phyloP scores from a whole-genome alignment of 345 rosid species.

The Barbarea vulgaris region DNA sequence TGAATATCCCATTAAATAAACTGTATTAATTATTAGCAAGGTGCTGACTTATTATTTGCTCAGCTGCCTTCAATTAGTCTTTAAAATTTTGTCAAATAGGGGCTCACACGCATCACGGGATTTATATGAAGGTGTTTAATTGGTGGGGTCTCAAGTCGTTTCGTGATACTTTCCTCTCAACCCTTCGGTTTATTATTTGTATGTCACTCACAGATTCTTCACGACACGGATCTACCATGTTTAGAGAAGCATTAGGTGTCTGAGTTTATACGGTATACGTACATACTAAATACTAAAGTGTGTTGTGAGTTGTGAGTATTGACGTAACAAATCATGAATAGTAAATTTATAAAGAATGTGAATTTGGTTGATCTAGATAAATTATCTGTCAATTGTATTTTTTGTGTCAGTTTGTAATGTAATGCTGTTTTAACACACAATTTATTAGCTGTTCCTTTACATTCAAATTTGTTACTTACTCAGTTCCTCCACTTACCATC shows the following conservation, averaged over 20 bases:
- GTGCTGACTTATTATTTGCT: background rate
- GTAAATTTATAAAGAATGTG: too few species aligned
- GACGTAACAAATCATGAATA: background rate
- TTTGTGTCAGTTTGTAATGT: background rate
- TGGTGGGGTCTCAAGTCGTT: background rate
- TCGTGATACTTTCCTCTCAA: background rate
- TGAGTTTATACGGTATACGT: background rate
- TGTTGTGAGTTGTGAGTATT: background rate
- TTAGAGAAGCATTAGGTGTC: background rate
- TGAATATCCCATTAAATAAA: background rate
- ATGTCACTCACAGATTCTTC: background rate
- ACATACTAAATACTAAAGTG: background rate
- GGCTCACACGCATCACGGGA: background rate
- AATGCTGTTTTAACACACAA: background rate
- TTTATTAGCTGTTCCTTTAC: background rate
- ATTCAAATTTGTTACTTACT: background rate
- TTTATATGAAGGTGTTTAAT: background rate
- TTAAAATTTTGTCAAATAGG: background rate
- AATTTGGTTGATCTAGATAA: background rate
- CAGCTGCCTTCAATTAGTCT: background rate
- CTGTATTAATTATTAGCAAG: background rate
- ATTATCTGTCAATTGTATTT: background rate
- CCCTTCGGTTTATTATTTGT: background rate
- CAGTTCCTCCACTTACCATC: background rate
- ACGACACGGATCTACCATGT: background rate